Percentiles rank a stretch among this genome's conserved stretches.
Evolutionary conservation across 2,329 filamentous ascomycete species (phyloP).

Genomic region (Pseudodiploospora longispora): DNA sequence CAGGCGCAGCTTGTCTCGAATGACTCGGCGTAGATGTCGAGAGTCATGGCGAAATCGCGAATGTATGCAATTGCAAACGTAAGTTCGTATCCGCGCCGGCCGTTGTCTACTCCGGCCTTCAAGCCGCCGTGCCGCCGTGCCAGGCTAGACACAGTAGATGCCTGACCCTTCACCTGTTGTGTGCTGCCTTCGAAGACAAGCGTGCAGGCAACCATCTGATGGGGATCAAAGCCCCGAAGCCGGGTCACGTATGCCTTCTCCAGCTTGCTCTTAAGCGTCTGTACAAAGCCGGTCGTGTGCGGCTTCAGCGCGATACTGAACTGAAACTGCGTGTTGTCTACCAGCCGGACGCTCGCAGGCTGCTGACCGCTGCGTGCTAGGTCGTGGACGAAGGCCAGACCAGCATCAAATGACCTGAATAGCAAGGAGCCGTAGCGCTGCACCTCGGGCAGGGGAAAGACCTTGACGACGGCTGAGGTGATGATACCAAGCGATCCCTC

Average conservation of each 20-base stretch:
- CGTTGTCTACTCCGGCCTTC: conserved; percentile 2
- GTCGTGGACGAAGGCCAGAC: conserved; percentile 1
- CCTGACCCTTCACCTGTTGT: background rate
- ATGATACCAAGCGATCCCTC: conserved; percentile 1
- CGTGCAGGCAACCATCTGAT: conserved; percentile 1
- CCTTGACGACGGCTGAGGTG: background rate
- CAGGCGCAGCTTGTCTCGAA: conserved; percentile 2
- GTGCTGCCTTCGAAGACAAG: conserved; percentile 1
- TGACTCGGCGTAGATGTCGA: background rate
- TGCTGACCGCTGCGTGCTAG: background rate
- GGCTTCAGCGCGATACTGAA: conserved; percentile 4
- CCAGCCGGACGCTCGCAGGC: conserved; percentile 2
- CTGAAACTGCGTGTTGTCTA: conserved; percentile 3
- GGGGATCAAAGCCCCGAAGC: background rate
- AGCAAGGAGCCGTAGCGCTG: background rate
- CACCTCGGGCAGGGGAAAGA: background rate
- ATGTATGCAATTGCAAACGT: conserved; percentile 4
- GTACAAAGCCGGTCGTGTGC: background rate
- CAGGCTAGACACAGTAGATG: background rate
- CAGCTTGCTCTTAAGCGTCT: background rate
- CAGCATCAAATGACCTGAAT: conserved; percentile 1
- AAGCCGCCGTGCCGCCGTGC: background rate
- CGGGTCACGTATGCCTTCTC: background rate
- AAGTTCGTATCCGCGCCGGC: conserved; percentile 4
- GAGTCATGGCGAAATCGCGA: conserved; percentile 4